These are phyloP conservation scores for Cadophora luteo-olivacea DNA, from an alignment of 2,329 filamentous ascomycete genomes.

Conservation along the genomic window DNA sequence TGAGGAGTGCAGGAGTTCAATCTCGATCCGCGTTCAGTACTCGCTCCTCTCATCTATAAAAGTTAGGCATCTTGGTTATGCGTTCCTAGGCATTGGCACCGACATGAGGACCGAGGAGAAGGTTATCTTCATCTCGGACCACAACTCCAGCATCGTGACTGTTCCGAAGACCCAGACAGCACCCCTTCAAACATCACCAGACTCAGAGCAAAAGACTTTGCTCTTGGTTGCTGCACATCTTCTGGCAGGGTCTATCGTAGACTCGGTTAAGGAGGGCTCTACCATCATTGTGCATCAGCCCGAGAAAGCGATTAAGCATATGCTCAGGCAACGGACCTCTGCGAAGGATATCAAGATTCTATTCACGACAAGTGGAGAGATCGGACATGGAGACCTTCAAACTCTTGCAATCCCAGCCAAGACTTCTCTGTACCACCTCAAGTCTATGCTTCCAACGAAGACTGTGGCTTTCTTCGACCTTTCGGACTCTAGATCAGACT, in stretches of 20 bases:
- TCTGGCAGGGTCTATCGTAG: background rate
- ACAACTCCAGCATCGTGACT: conserved; percentile 6
- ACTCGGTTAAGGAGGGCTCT: background rate
- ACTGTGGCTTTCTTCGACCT: background rate
- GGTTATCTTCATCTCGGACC: conserved; percentile 8
- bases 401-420: background rate
- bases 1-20: background rate
- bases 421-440: background rate
- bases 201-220: background rate
- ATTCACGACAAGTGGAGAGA: conserved; percentile 13
- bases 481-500: background rate
- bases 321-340: background rate
- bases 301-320: background rate
- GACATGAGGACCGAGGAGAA: background rate
- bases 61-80: background rate
- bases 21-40: background rate
- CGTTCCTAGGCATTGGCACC: conserved; percentile 1
- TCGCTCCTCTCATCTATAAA: background rate
- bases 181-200: background rate
- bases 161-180: background rate
- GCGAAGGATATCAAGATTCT: conserved; percentile 1
- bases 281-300: conserved; percentile 8
- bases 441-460: background rate
- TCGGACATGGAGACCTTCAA: background rate
- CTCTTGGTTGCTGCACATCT: conserved; percentile 1